Evolutionary conservation across 805 yeast species (phyloP), one percentile per base, ranked within the genome.

Genomic region (Maudiozyma pseudohumilis): DNA sequence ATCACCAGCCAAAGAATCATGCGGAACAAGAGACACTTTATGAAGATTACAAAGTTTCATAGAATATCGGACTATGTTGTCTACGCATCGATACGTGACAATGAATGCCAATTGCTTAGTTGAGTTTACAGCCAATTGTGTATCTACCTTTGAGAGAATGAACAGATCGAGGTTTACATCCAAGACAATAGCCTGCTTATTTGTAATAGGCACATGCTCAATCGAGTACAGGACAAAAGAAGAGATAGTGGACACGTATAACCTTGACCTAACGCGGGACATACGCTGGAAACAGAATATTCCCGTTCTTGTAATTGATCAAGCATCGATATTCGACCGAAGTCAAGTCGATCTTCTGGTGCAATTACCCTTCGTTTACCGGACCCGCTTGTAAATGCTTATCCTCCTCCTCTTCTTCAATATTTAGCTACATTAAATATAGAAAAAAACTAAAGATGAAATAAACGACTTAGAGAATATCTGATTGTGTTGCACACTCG

Each of bases 41-140:
- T 46, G 31, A 53, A 46, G 41, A 40, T 56, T 9, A 42, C 49
- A 4, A 49, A 46, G 28, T 54, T 56, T 23, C 50, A 46, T 29
- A 41, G 35, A 7, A 48, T 56, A 3, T 33, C 44, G 18, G 40
- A 48, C 18, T 55, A 36, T 36, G 29, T 32, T 7, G 50, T 55
- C 2, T 54, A 37, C 38, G 59, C 56, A n/a, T 40, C 53, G 5
- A 44, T 48, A 10, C 41, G 56, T 27, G 61, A 56, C 35, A 41
- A 36, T 24, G 34, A 38, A n/a, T 33, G 35, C 23, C 52, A 47
- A 34, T 29, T 52, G 29, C 60, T 55, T 55, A 55, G 60, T 55
- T 55, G 59, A 53, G 42, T 53, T 56, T 33, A 49, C 59, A 9
- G 47, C 54, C 21, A 18, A 41, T 20, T 54, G 61, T 27, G 60